Evolutionary conservation across 2,329 filamentous ascomycete species (phyloP).

Genomic region (Pseudopyrenochaeta lycopersici): DNA sequence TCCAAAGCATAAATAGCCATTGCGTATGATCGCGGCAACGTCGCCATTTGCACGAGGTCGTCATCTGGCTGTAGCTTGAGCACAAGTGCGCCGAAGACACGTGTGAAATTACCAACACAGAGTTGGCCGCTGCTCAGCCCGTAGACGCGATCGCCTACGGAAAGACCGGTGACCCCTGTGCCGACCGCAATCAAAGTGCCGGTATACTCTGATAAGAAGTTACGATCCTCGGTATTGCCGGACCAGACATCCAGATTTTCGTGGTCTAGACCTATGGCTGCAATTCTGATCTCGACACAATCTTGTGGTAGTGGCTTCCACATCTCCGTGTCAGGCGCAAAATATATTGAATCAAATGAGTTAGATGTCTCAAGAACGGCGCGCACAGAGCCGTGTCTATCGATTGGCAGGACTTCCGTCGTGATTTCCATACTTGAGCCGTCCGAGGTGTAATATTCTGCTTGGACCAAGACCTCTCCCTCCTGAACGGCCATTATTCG

Average conservation of each 20-base stretch:
- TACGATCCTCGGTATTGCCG: slow-evolving; percentile 23
- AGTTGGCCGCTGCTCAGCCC: slow-evolving; percentile 33
- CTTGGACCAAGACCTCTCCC: slow-evolving; percentile 7
- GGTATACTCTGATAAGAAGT: slow-evolving; percentile 19
- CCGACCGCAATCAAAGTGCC: slow-evolving; percentile 27
- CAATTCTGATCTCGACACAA: slow-evolving; percentile 23
- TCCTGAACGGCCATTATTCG: slow-evolving; percentile 31
- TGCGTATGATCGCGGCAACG: slow-evolving; percentile 8
- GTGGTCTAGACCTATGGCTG: slow-evolving; percentile 27
- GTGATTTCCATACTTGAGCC: background rate
- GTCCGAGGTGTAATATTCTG: background rate
- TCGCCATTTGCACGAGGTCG: slow-evolving; percentile 18
- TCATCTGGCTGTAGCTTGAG: slow-evolving; percentile 11
- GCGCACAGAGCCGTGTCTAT: background rate
- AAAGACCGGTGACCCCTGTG: slow-evolving; percentile 8
- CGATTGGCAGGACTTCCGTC: slow-evolving; percentile 2
- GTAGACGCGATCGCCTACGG: slow-evolving; percentile 26
- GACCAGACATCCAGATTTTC: slow-evolving; percentile 24
- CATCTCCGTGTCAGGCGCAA: slow-evolving; percentile 15
- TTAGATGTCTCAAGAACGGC: slow-evolving; percentile 12
- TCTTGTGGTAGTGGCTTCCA: slow-evolving; percentile 18
- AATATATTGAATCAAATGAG: slow-evolving; percentile 29
- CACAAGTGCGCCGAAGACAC: slow-evolving; percentile 11
- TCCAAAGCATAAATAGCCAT: slow-evolving; percentile 13
- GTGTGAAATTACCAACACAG: slow-evolving; percentile 18